Percentiles rank a stretch among this genome's conserved stretches.
phyloP scores from a whole-genome alignment of 2,329 filamentous ascomycete genomes.

The Ceratocystis variospora region DNA sequence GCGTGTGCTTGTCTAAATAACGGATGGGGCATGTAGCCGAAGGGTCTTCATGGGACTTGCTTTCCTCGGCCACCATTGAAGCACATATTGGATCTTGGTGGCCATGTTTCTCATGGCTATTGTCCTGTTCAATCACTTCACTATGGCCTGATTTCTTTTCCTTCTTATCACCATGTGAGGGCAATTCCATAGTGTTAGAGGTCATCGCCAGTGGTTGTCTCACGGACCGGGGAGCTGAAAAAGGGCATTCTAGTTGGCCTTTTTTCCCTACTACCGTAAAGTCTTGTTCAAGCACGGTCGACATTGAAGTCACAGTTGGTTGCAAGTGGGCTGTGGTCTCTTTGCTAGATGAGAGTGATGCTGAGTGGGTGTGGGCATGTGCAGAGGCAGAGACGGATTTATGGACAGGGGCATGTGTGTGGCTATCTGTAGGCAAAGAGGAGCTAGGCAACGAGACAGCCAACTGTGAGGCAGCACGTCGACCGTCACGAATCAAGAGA shows the following conservation, averaged over 20 bases:
- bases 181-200: neutral
- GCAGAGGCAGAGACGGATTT: conserved; percentile 2
- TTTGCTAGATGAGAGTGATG: conserved; percentile 30
- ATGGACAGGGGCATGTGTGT: neutral
- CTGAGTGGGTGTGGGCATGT: neutral
- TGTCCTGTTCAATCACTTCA: conserved; percentile 20
- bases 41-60: conserved; percentile 37
- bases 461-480: conserved; percentile 42
- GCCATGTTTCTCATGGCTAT: conserved; percentile 23
- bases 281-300: conserved; percentile 66
- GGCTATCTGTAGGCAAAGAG: conserved; percentile 1
- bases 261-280: conserved; percentile 78
- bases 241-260: conserved; percentile 69
- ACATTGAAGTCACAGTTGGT: conserved; percentile 41
- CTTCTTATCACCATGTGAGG: conserved; percentile 20
- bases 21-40: conserved; percentile 74
- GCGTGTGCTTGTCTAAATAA: conserved; percentile 80
- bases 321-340: conserved; percentile 34
- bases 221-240: conserved; percentile 32
- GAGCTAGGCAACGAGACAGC: conserved; percentile 31
- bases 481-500: conserved; percentile 49
- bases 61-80: conserved; percentile 47
- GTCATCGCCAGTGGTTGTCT: neutral
- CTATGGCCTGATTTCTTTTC: conserved; percentile 20
- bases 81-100: conserved; percentile 49